These are phyloP conservation scores for Polyplosphaeria fusca DNA, from an alignment of 495 filamentous ascomycete species.

Conservation along the genomic window DNA sequence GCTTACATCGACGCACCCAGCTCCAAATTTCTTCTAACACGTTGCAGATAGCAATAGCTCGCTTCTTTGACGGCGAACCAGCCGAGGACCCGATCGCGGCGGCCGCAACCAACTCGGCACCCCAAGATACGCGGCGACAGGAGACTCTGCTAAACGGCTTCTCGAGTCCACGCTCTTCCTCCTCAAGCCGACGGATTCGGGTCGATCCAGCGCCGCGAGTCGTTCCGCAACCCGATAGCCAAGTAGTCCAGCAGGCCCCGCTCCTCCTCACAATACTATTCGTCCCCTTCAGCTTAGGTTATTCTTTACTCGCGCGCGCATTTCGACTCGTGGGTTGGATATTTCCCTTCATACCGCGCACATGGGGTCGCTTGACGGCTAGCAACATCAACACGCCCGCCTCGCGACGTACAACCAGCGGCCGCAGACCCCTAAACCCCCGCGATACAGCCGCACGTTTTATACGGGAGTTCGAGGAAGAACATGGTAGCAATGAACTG, in stretches of 20 bases:
- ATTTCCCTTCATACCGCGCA: slow-evolving; percentile 78
- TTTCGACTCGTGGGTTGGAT: slow-evolving; percentile 66
- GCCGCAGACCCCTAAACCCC: slow-evolving; percentile 70
- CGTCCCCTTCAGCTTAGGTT: slow-evolving; percentile 76
- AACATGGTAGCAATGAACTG: slow-evolving; percentile 69
- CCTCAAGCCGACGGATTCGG: slow-evolving; percentile 27
- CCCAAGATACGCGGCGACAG: slow-evolving; percentile 54
- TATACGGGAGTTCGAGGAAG: slow-evolving; percentile 88
- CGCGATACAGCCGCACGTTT: slow-evolving; percentile 86
- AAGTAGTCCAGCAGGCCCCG: slow-evolving; percentile 63
- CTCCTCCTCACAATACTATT: slow-evolving; percentile 74
- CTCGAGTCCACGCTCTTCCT: slow-evolving; percentile 40
- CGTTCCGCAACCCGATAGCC: slow-evolving; percentile 65
- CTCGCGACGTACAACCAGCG: slow-evolving; percentile 57
- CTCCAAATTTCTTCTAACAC: no score
- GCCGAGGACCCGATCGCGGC: slow-evolving; percentile 72
- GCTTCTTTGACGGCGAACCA: slow-evolving; percentile 95
- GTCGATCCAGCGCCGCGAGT: slow-evolving; percentile 73
- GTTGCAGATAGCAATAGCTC: slow-evolving; percentile 81
- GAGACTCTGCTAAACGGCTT: slow-evolving; percentile 68
- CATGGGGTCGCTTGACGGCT: slow-evolving; percentile 48
- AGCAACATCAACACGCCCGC: slow-evolving; percentile 35
- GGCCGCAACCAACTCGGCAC: slow-evolving; percentile 55
- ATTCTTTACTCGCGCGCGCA: slow-evolving; percentile 60
- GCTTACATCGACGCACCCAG: no score